Evolutionary conservation across 2,329 filamentous ascomycete genomes (phyloP), one percentile per base, ranked within the genome.

Genomic region (Colletotrichum sp.): DNA sequence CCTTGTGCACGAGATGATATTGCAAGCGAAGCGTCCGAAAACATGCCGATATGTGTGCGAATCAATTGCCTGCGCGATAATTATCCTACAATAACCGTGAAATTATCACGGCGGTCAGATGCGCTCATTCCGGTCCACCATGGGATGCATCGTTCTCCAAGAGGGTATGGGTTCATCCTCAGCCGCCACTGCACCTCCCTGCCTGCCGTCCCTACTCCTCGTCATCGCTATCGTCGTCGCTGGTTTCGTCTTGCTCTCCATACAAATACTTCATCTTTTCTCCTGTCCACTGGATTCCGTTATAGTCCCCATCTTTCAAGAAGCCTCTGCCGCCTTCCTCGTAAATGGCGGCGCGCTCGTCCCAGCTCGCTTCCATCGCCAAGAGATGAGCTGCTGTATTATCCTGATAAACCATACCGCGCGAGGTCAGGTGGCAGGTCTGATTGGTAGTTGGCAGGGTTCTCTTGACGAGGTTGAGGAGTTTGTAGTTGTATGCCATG

Each of bases 351-450:
- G 43, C 43, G 43, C 43, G 43, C 2, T 52, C 43, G 10, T 52
- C 43, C 43, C 43, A 52, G n/a, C 43, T 52, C 2, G 2, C n/a
- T 13, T 52, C 43, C 43, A 52, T 52, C 3, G 43, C 43, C 10
- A 4, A 21, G 43, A 52, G 2, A 21, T 0, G 2, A 3, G 43
- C 43, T 21, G 43, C 2, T 21, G 43, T 52, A 13, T 4, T 7
- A 1, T 21, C 43, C 43, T 3, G 6, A 13, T 52, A 52, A 4
- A 52, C 2, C 6, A 13, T 2, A 4, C 43, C 43, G n/a, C 0
- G 1, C 6, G 43, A 52, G 13, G 6, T 21, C 1, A 21, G 0
- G 2, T 52, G 12, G n/a, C 3, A 21, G n/a, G n/a, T 52, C 43
- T 52, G 43, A 52, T 24, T 52, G n/a, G 43, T 52, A 4, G 43